These are phyloP conservation scores for Rhododendron henanense DNA, from an alignment of 148 eudicot species.

Conservation along the genomic window DNA sequence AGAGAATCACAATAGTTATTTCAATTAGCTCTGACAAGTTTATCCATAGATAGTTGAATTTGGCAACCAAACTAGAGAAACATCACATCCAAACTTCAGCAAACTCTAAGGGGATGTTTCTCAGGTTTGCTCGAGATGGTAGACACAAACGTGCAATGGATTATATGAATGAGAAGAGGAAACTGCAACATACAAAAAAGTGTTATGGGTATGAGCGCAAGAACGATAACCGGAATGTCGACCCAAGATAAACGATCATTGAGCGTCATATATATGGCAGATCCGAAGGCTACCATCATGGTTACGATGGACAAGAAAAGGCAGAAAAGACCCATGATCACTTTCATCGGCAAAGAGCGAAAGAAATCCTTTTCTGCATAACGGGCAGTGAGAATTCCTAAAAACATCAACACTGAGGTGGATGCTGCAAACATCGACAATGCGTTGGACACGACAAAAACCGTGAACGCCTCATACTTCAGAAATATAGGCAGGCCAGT, in stretches of 20 bases:
- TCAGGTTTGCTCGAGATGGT: constrained; percentile 2
- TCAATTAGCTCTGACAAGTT: neutral
- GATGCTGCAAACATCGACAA: constrained; percentile 17
- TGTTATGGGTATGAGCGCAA: neutral
- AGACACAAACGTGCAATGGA: constrained; percentile 2
- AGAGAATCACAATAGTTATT: neutral
- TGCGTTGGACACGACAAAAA: constrained; percentile 18
- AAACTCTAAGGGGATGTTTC: neutral
- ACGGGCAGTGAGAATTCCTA: constrained; percentile 23
- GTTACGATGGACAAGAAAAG: constrained; percentile 17
- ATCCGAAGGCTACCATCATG: constrained; percentile 22
- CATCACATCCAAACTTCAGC: neutral
- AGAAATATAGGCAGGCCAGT: neutral
- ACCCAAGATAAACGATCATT: neutral
- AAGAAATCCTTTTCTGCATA: constrained; percentile 23
- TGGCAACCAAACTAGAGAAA: neutral
- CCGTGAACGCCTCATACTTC: constrained; percentile 14
- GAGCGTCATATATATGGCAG: constrained; percentile 1
- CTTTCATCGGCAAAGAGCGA: constrained; percentile 7
- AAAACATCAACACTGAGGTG: constrained; percentile 24
- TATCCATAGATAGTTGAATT: neutral
- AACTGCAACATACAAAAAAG: constrained; percentile 9
- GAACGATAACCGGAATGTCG: neutral
- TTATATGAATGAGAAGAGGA: constrained; percentile 17
- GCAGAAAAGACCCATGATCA: constrained; percentile 5